Conservation (phyloP, 2,329 filamentous ascomycete species). For the Ascochyta viciae-villosae region DNA sequence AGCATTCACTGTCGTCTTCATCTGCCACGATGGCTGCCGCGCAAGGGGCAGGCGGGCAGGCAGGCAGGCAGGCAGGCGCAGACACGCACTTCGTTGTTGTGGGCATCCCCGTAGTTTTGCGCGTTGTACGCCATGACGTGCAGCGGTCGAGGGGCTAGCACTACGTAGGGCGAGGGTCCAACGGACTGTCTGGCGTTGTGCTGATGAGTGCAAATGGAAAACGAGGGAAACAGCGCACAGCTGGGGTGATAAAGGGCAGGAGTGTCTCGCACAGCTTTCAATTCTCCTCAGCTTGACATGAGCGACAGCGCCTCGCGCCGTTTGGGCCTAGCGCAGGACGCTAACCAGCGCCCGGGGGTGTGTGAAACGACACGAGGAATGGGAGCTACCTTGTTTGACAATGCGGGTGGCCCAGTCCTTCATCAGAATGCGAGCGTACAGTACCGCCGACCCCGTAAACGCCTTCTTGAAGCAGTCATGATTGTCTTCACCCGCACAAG, state of each 20-base stretch:
- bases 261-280: constrained; percentile 21
- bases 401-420: constrained; percentile 30
- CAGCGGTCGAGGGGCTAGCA: constrained; percentile 36
- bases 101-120: constrained; percentile 45
- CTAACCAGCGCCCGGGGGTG: constrained; percentile 11
- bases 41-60: too few species aligned
- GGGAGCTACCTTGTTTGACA: constrained; percentile 26
- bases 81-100: constrained; percentile 42
- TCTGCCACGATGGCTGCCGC: background rate
- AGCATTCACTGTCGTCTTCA: background rate
- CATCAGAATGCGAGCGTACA: constrained; percentile 25
- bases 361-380: constrained; percentile 17
- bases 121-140: constrained; percentile 50
- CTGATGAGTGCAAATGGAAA: constrained; percentile 25
- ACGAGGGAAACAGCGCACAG: constrained; percentile 30
- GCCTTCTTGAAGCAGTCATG: constrained; percentile 11
- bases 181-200: constrained; percentile 17
- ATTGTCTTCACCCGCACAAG: constrained; percentile 7
- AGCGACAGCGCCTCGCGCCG: constrained; percentile 18
- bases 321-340: constrained; percentile 9
- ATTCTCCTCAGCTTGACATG: constrained; percentile 21
- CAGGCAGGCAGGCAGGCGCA: constrained; percentile 14
- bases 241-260: constrained; percentile 37
- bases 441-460: constrained; percentile 10
- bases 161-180: constrained; percentile 25